Evolutionary conservation across 23 red algal genomes (phyloP), one percentile per base, ranked within the genome.

Genomic region (Gracilaria domingensis): DNA sequence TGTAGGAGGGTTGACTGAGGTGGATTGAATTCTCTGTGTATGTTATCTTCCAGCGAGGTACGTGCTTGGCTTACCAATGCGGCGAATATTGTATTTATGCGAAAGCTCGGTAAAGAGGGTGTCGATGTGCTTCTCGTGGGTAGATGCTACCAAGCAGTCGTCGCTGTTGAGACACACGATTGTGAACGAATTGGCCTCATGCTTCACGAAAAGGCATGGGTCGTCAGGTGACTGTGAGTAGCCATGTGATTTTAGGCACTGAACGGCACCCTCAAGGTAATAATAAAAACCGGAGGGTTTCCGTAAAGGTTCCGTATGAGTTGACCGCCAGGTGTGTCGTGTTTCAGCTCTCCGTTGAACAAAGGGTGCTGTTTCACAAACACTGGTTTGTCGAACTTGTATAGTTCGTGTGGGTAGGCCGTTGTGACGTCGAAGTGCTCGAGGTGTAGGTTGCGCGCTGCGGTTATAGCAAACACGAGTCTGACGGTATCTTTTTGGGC

Each of bases 371-470:
- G 49, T 66, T 42, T 14, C 2, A 89, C 59, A 21, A 36, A 80
- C n/a, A 89, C 6, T 4, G 71, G 71, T 45, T 89, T 75, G 5
- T 75, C 69, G 51, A 65, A 80, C 17, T 37, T 4, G 9, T 56
- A 56, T 4, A 14, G 0, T 75, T 75, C 66, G 71, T 88, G 84
- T 13, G 62, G 49, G 66, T 77, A 88, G 7, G 84, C 71, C 9
- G 84, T 29, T 20, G n/a, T 75, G 12, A 88, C 44, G 65, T 88
- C 65, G 24, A 85, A 64, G 47, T 77, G 84, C 13, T 76, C 84
- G 2, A 76, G 14, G 18, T 77, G 44, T 2, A 88, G 36, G 29
- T 44, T 40, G 17, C 51, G 13, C 7, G 37, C 14, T 6, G 40
- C 84, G 24, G 26, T 33, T 8, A 88, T 1, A 4, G 66, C 47